These are phyloP conservation scores for Eimeria tenella DNA, from an alignment of 169 alveolate species.

Conservation along the genomic window DNA sequence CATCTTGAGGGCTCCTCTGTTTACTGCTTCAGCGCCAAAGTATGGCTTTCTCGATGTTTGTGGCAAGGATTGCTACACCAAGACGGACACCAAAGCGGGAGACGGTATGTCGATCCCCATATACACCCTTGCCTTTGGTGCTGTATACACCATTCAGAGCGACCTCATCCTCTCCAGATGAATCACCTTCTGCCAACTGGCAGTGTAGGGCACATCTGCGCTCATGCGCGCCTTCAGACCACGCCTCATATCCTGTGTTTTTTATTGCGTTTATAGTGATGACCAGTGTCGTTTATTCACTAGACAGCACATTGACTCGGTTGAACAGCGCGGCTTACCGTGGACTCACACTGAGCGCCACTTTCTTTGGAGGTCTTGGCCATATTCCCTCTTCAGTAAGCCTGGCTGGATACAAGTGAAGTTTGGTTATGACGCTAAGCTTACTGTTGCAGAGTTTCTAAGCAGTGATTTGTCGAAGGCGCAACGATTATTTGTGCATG, in stretches of 20 bases:
- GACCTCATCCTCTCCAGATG: no score
- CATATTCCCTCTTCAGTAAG: background rate
- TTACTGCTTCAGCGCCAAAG: constrained; percentile 11
- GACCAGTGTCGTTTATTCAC: constrained; percentile 1
- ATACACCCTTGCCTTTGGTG: background rate
- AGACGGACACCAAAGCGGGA: background rate
- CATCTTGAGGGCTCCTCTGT: background rate
- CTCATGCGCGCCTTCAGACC: background rate
- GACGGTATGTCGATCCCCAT: background rate
- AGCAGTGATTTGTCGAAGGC: background rate
- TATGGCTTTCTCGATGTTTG: constrained; percentile 43
- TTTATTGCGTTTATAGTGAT: background rate
- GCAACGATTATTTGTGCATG: background rate
- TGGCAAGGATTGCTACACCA: constrained; percentile 15
- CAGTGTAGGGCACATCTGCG: background rate
- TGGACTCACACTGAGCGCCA: constrained; percentile 3
- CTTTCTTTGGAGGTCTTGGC: constrained; percentile 6
- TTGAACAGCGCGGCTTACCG: constrained; percentile 30
- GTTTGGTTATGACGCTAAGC: background rate
- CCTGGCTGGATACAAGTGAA: background rate
- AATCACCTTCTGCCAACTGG: no score
- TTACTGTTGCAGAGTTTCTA: background rate
- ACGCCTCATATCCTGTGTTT: background rate
- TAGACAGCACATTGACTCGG: constrained; percentile 19
- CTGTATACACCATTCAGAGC: no score